Base-by-base conservation (phyloP, 805 yeast species). In the Yarrowia sp. region DNA sequence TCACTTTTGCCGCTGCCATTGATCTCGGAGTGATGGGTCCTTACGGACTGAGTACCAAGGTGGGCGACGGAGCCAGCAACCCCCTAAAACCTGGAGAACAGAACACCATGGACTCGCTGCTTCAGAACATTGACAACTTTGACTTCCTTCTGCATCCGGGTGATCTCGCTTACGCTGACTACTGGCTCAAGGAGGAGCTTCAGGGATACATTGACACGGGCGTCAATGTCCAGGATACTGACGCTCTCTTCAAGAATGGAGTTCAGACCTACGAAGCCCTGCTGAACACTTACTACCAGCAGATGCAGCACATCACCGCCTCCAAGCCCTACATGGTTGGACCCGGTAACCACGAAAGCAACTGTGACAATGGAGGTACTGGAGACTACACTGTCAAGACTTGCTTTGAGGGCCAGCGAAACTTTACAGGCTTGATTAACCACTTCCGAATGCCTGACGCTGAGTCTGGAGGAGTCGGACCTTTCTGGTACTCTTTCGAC, bases 401-500 rank as follows among this genome's bases (percentile, higher is more conserved):
- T 15, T 73, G 75, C 52, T 68, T 65, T 32, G 69, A 66, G 12
- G 73, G 74, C 38, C 78, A 76, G 70, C 67, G 72, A 9, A 77
- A 77, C 69, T 76, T 76, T 35, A 71, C 77, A 8, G 75, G 73
- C 14, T 73, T 72, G 66, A 70, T 67, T 22, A 70, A 73, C 70
- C 77, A 73, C 61, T 76, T 72, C 73, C 67, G 73, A 55, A 76
- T 76, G 79, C 79, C 79, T 10, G 56, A 70, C n/a, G 59, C 42
- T 16, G 76, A 72, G 58, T 71, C 77, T 16, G 74, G 72, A 22
- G 76, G 74, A 22, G 70, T 65, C 35, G 69, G 71, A 10, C 76
- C 75, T 45, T 72, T 76, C 72, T 76, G 78, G 78, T 76, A 75
- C 69, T 76, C 79, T 9, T 76, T 74, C 42, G 77, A 76, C 50